phyloP scores from a whole-genome alignment of 805 yeast genomes.

The Cyberlindnera maritima region DNA sequence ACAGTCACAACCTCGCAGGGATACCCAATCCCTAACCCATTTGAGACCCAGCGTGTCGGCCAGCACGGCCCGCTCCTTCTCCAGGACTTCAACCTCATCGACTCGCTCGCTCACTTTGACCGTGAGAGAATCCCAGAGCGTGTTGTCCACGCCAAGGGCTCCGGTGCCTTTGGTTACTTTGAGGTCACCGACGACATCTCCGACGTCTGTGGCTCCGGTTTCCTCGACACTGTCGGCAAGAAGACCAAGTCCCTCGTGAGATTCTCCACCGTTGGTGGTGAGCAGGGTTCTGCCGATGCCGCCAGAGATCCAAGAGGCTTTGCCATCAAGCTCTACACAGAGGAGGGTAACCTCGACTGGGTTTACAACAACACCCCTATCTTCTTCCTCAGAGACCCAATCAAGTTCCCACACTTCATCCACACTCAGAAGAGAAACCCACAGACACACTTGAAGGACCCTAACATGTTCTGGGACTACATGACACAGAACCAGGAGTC shows the following conservation, averaged over 20 bases:
- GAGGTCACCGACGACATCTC: conserved; percentile 85
- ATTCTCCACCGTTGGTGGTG: conserved; percentile 89
- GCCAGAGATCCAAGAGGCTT: conserved; percentile 90
- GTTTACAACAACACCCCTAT: conserved; percentile 86
- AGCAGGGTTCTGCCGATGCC: conserved; percentile 75
- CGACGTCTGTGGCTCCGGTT: conserved; percentile 66
- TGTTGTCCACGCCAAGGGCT: conserved; percentile 92
- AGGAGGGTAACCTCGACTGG: conserved; percentile 81
- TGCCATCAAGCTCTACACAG: conserved; percentile 75
- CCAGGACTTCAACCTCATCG: conserved; percentile 80
- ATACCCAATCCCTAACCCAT: conserved; percentile 71
- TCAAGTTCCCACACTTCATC: conserved; percentile 83
- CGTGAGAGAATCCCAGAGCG: conserved; percentile 90
- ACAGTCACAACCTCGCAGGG: conserved; percentile 72
- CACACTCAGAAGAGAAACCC: conserved; percentile 90
- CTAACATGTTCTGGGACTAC: conserved; percentile 82
- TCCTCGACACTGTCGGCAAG: conserved; percentile 74
- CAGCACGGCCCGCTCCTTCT: conserved; percentile 74
- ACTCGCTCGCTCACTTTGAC: conserved; percentile 82
- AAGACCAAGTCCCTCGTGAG: conserved; percentile 70
- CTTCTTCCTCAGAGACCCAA: conserved; percentile 81
- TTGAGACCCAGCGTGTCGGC: conserved; percentile 74
- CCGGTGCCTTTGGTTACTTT: conserved; percentile 86
- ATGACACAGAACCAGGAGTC: conserved; percentile 68
- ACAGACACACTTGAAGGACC: conserved; percentile 71